phyloP scores from a whole-genome alignment of 495 filamentous ascomycete species.

The Penicillium ucsense region DNA sequence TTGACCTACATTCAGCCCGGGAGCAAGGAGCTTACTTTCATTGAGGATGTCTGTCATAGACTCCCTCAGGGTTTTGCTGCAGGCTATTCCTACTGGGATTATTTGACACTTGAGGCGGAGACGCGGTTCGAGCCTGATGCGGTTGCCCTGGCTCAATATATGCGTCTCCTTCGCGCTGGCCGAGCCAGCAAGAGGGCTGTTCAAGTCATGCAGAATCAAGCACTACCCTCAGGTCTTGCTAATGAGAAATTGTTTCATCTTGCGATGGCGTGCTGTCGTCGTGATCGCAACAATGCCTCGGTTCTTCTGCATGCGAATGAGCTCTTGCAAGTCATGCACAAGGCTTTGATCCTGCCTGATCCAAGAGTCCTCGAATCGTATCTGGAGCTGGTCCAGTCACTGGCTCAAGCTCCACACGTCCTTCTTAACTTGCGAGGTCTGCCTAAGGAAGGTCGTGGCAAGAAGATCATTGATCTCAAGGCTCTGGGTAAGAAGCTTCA shows the following conservation, averaged over 20 bases:
- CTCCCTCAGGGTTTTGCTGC: slow-evolving; percentile 20
- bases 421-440: slow-evolving; percentile 24
- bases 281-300: slow-evolving; percentile 61
- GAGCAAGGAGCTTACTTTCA: slow-evolving; percentile 59
- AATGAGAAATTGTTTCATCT: slow-evolving; percentile 53
- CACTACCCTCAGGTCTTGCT: slow-evolving; percentile 25
- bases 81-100: slow-evolving; percentile 61
- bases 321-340: slow-evolving; percentile 48
- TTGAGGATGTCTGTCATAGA: slow-evolving; percentile 48
- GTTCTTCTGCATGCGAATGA: slow-evolving; percentile 46
- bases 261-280: slow-evolving; percentile 56
- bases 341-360: slow-evolving; percentile 24
- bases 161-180: slow-evolving; percentile 55
- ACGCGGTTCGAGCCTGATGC: slow-evolving; percentile 54
- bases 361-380: slow-evolving; percentile 24
- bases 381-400: slow-evolving; percentile 12
- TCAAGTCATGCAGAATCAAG: slow-evolving; percentile 41
- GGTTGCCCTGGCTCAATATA: slow-evolving; percentile 53
- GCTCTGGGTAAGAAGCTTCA: slow-evolving; percentile 19
- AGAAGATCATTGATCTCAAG: slow-evolving; percentile 6
- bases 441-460: slow-evolving; percentile 4
- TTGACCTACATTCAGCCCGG: slow-evolving; percentile 35
- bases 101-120: slow-evolving; percentile 43
- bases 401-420: slow-evolving; percentile 20
- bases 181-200: slow-evolving; percentile 49